Base-by-base conservation (phyloP, 176 grass and related monocot genomes). In the Melocanna baccifera region DNA sequence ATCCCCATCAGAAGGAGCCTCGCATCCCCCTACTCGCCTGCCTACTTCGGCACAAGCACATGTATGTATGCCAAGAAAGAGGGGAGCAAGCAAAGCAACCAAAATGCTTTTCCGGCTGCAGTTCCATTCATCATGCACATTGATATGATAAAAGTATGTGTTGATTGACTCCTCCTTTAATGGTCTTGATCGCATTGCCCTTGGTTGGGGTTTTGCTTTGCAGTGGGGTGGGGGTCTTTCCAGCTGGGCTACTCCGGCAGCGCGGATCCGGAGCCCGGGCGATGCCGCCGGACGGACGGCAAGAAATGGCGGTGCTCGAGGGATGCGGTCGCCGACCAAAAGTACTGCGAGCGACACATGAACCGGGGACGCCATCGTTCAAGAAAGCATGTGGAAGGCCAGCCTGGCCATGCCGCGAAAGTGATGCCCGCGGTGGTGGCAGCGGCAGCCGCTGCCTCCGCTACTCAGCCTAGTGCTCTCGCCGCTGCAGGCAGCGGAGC, bases 381-480 rank as follows among this genome's bases (percentile, higher is more conserved):
- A 98, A 98, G 96, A 98, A 98, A 98, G 96, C 96, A 98, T 98
- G 96, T 98, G 96, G 96, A 98, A 98, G 87, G 86, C 87, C 89
- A 89, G 80, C 75, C 92, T 81, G 91, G 91, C 96, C 93, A 90
- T 95, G 92, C 95, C 61, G 92, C 85, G 76, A 93, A 97, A 91
- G 86, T 87, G 46, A 92, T 86, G 89, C 84, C 90, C 34, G 72
- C 66, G 82, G 81, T 76, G 62, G 81, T 73, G 72, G 76, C 89
- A 8, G 62, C 62, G 25, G 80, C 86, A 15, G 83, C 83, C 7
- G 72, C 80, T 69, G 71, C 80, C 62, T 58, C 84, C 52, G 72
- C 92, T 52, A 25, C 86, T 72, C 83, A 91, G 86, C 85, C 85
- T 42, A 18, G 85, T 73, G 74, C 86, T 93, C 55, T 82, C 42